phyloP scores from a whole-genome alignment of 192 early-diverging fungal species.

The Coemansia sp. region DNA sequence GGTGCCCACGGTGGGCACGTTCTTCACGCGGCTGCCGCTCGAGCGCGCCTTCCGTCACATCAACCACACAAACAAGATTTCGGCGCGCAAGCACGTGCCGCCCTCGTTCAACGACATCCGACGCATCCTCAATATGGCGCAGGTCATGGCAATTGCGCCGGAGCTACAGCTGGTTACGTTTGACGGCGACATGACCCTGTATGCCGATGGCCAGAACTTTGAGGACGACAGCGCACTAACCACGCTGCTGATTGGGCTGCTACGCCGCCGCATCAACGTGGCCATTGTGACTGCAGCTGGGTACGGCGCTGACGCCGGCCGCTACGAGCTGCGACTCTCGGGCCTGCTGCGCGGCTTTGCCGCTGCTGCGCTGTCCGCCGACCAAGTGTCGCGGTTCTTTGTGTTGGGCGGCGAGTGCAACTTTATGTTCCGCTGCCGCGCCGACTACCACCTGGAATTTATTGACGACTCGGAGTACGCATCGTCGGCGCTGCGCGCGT shows the following conservation, averaged over 20 bases:
- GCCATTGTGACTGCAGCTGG: constrained; percentile 92
- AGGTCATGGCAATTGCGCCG: constrained; percentile 72
- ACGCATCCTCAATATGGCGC: constrained; percentile 85
- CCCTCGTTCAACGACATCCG: constrained; percentile 92
- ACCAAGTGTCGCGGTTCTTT: constrained; percentile 62
- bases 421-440: constrained; percentile 74
- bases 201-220: constrained; percentile 84
- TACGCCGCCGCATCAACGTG: constrained; percentile 62
- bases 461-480: constrained; percentile 49
- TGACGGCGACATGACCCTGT: constrained; percentile 93
- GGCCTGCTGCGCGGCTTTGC: constrained; percentile 70
- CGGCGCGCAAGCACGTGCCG: constrained; percentile 75
- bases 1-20: constrained; percentile 75
- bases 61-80: constrained; percentile 65
- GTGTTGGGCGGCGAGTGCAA: constrained; percentile 90
- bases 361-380: constrained; percentile 40
- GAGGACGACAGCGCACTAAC: constrained; percentile 64
- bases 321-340: constrained; percentile 74
- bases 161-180: constrained; percentile 78
- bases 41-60: constrained; percentile 64
- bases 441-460: constrained; percentile 60
- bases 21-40: constrained; percentile 82
- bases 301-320: constrained; percentile 63
- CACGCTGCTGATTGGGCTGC: constrained; percentile 61
- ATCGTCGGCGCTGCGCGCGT: constrained; percentile 33